Conservation (phyloP, 345 rosid species). For the Arabidopsis suecica region DNA sequence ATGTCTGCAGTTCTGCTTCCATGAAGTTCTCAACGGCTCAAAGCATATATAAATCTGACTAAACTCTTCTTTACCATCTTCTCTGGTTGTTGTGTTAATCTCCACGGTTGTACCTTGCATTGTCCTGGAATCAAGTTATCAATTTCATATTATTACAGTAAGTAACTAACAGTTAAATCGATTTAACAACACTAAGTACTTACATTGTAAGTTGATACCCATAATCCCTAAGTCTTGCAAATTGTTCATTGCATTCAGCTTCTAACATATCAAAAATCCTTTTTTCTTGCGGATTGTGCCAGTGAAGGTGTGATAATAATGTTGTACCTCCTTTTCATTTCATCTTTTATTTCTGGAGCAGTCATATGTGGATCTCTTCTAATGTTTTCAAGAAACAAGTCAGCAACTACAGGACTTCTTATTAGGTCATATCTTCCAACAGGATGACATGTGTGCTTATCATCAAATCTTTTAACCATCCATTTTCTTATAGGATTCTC, state of each 20-base stretch:
- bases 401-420: no score
- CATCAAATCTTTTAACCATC: no score
- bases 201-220: no score
- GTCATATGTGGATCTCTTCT: background rate
- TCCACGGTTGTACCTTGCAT: background rate
- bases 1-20: background rate
- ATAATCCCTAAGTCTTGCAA: background rate
- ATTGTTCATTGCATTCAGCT: background rate
- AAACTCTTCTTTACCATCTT: background rate
- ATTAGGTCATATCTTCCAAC: no score
- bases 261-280: background rate
- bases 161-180: no score
- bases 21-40: background rate
- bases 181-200: background rate
- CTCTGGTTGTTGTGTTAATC: background rate
- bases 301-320: background rate
- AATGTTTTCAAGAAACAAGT: no score
- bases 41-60: background rate
- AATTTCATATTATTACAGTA: no score
- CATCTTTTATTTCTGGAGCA: background rate
- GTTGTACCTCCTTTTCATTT: background rate
- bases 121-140: background rate
- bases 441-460: no score
- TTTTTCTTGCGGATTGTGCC: background rate
- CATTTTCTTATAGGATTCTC: no score